A percentile compares a stretch with the other conserved stretches of the same genome.
Conservation (phyloP, 1,284 basidiomycete species). For the Ustilago nuda region DNA sequence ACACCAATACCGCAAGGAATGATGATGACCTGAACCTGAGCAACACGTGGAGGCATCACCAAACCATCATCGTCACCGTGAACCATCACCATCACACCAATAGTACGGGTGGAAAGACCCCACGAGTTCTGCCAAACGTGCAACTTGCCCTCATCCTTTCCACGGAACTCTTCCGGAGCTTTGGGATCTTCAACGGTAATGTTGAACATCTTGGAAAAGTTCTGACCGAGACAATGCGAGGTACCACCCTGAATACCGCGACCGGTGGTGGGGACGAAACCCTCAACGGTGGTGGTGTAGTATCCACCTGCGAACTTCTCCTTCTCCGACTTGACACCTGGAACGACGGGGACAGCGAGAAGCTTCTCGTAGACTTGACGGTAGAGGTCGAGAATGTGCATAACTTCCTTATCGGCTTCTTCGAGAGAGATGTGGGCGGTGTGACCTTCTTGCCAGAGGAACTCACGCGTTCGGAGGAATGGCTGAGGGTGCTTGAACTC, state of each 20-base stretch:
- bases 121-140: slow-evolving; percentile 99
- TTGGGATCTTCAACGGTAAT: slow-evolving; percentile 88
- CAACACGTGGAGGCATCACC: slow-evolving; percentile 93
- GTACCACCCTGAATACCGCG: slow-evolving; percentile 98
- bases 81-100: slow-evolving; percentile 99
- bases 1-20: slow-evolving; percentile 89
- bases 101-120: slow-evolving; percentile 95
- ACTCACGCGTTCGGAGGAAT: slow-evolving; percentile 98
- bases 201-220: slow-evolving; percentile 99
- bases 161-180: slow-evolving; percentile 62
- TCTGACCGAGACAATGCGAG: slow-evolving; percentile 96
- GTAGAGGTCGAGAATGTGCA: slow-evolving; percentile 94
- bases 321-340: slow-evolving; percentile 97
- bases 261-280: slow-evolving; percentile 96
- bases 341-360: slow-evolving; percentile 95
- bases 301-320: slow-evolving; percentile 98
- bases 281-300: slow-evolving; percentile 98
- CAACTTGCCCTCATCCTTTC: slow-evolving; percentile 73
- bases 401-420: slow-evolving; percentile 91
- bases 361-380: slow-evolving; percentile 96
- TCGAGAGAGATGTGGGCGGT: slow-evolving; percentile 89
- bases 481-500: slow-evolving; percentile 99
- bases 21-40: slow-evolving; percentile 89
- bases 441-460: slow-evolving; percentile 99
- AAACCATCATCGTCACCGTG: slow-evolving; percentile 98